Conservation (phyloP, 768 basidiomycete genomes). For the Mycena galericulata region DNA sequence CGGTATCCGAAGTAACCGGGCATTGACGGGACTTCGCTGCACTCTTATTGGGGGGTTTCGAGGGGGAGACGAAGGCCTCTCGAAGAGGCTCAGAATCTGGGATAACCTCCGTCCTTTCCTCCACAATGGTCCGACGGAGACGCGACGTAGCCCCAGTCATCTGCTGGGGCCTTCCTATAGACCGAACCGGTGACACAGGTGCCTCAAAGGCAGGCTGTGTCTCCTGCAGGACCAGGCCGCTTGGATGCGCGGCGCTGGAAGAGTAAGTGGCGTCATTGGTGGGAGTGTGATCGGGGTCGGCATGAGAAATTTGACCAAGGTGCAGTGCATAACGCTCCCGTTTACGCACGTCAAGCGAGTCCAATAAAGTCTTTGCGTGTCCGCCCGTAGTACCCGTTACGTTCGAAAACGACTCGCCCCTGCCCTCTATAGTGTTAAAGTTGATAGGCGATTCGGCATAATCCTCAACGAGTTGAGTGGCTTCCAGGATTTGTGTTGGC, state of each 20-base stretch:
- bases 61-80: constrained; percentile 30
- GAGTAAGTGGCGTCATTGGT: background rate
- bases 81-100: constrained; percentile 73
- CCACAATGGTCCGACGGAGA: constrained; percentile 15
- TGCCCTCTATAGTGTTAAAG: background rate
- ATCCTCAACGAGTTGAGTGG: constrained; percentile 5
- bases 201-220: constrained; percentile 33
- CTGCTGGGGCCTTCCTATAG: background rate
- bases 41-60: constrained; percentile 27
- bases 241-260: constrained; percentile 11
- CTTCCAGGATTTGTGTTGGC: constrained; percentile 5
- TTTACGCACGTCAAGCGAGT: constrained; percentile 19
- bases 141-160: background rate
- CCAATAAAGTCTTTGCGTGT: constrained; percentile 11
- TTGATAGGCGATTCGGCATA: background rate
- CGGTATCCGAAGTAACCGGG: constrained; percentile 20
- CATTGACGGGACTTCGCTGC: constrained; percentile 19
- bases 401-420: constrained; percentile 1
- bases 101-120: constrained; percentile 59
- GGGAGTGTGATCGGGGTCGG: background rate
- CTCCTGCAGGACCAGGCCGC: constrained; percentile 24
- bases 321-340: constrained; percentile 22
- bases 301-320: constrained; percentile 2
- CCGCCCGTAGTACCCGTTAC: constrained; percentile 3
- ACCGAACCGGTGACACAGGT: background rate